A percentile compares a stretch with the other conserved stretches of the same genome.
These are phyloP conservation scores for Fusarium sp. DNA, from an alignment of 2,329 filamentous ascomycete species.

Conservation along the genomic window DNA sequence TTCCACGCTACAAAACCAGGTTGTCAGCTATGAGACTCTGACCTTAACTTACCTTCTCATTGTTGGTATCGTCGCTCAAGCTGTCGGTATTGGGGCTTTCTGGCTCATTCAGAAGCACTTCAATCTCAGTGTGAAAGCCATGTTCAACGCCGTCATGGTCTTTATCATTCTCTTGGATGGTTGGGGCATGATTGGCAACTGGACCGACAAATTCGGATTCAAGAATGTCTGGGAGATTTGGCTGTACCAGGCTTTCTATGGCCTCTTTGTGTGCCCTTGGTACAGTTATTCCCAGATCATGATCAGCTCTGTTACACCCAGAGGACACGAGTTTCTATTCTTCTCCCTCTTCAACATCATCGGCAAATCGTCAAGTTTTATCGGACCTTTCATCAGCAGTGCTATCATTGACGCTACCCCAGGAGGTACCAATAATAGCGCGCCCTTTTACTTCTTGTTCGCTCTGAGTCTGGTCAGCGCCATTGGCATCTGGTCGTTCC, in stretches of 20 bases:
- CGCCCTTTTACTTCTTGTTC: slow-evolving; percentile 78
- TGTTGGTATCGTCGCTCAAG: slow-evolving; percentile 76
- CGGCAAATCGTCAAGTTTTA: slow-evolving; percentile 78
- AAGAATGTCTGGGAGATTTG: slow-evolving; percentile 64
- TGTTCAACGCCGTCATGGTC: slow-evolving; percentile 77
- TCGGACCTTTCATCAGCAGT: slow-evolving; percentile 77
- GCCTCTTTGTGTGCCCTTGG: slow-evolving; percentile 78
- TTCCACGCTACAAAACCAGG: slow-evolving; percentile 74
- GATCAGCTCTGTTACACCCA: slow-evolving; percentile 78
- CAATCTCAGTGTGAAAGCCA: slow-evolving; percentile 73
- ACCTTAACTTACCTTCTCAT: slow-evolving; percentile 77
- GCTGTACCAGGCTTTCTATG: slow-evolving; percentile 70
- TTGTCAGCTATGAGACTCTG: slow-evolving; percentile 76
- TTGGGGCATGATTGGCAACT: slow-evolving; percentile 65
- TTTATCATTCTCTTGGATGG: slow-evolving; percentile 72
- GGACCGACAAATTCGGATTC: slow-evolving; percentile 62
- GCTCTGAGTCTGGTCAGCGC: slow-evolving; percentile 71
- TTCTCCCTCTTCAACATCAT: slow-evolving; percentile 79
- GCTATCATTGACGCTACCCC: slow-evolving; percentile 77
- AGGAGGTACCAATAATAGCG: slow-evolving; percentile 68
- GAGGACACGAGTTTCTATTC: slow-evolving; percentile 79
- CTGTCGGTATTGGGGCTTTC: slow-evolving; percentile 73
- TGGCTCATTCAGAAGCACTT: slow-evolving; percentile 74
- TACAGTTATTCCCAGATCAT: slow-evolving; percentile 80
- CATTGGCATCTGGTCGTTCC: slow-evolving; percentile 65